These are phyloP conservation scores for sunflower (Helianthus annuus) DNA, from an alignment of 129 eudicot genomes.

Conservation along the genomic window DNA sequence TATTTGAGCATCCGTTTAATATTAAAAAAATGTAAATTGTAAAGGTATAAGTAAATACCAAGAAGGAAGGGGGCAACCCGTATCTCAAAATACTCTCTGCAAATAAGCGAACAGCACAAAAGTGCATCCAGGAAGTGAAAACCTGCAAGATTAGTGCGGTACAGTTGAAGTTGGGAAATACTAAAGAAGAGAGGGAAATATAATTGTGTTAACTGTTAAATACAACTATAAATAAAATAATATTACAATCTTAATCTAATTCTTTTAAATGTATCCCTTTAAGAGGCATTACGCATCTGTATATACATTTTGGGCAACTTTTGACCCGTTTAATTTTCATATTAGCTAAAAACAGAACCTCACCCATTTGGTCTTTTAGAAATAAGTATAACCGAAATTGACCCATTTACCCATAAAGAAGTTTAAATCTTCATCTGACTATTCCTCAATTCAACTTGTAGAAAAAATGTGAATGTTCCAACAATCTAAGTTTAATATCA, in stretches of 20 bases:
- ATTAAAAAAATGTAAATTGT: conserved; percentile 1
- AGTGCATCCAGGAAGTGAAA: conserved; percentile 98
- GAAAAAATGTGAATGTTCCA: neutral
- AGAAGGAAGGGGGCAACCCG: conserved; percentile 94
- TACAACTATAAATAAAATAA: neutral
- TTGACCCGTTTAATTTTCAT: neutral
- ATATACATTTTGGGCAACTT: neutral
- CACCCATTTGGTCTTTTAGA: conserved; percentile 1
- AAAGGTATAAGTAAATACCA: conserved; percentile 50
- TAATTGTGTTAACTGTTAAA: neutral
- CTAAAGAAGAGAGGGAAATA: neutral
- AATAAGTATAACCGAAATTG: neutral
- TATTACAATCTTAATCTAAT: neutral
- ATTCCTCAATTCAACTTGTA: neutral
- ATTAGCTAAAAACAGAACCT: neutral
- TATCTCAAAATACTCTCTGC: conserved; percentile 93
- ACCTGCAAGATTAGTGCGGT: conserved; percentile 55
- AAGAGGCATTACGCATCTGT: neutral
- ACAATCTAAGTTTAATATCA: neutral
- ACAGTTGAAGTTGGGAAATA: neutral
- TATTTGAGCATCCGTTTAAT: neutral
- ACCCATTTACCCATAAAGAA: neutral
- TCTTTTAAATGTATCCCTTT: neutral
- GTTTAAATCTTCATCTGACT: neutral
- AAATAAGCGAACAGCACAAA: conserved; percentile 90